Base-by-base conservation (phyloP, 225 moss, liverwort and hornwort genomes). In the Polytrichum commune region DNA sequence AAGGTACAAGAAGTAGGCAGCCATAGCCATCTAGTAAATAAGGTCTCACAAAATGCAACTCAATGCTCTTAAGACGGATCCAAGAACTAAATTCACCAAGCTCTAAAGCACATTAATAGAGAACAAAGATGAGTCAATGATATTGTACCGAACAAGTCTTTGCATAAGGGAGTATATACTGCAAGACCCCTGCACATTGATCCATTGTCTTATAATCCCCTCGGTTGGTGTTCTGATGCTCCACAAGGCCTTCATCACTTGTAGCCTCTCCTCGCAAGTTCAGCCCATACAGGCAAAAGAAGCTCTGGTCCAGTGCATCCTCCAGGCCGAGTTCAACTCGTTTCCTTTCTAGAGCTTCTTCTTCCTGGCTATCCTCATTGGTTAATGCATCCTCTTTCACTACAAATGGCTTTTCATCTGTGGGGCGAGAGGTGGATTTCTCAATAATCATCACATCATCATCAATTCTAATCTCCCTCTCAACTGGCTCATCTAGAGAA, bases 201-300 rank as follows among this genome's bases (percentile, higher is more conserved):
- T 93, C 93, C 82, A 84, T 91, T 65, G 96, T 93, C 83, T 92
- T 86, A 66, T 93, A 97, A 75, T 94, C 96, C 73, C 96, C 96
- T 81, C 96, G 84, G 56, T 91, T 93, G 60, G 96, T 97, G 65
- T 92, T 93, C 73, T 90, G 92, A 78, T 97, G 96, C 81, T 97
- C 93, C 70, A 81, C 70, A 63, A 97, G 92, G 70, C 89, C 93
- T 74, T 97, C 93, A 73, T 82, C 79, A 75, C 82, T 93, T 55
- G 79, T 83, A 66, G 90, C 74, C 80, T 97, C 96, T 79, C 89
- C 90, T 78, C 89, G 88, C 72, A 97, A 80, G 75, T 93, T 97
- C 22, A 97, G 85, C 63, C 96, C 96, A 81, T 97, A 97, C 54
- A 97, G 81, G 73, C 96, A 97, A 86, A 89, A 97, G 81, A 93